Evolutionary conservation across 176 grass and related monocot species (phyloP).

Genomic region (Carex cristatella): DNA sequence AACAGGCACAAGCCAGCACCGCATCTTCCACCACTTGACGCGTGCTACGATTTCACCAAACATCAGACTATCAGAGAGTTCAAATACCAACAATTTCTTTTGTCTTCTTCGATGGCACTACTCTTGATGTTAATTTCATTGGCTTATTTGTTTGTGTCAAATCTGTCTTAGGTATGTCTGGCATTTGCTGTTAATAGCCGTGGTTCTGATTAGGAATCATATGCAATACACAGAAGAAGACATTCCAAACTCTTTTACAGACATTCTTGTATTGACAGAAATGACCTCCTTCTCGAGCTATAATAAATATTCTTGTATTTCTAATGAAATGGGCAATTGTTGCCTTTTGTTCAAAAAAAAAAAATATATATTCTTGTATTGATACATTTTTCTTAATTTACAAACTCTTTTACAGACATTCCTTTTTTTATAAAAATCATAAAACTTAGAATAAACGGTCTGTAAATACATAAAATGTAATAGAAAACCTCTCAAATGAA

Average conservation of each 20-base stretch:
- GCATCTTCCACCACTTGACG: conserved; percentile 56
- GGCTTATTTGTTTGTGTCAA: conserved; percentile 52
- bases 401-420: no score
- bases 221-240: conserved; percentile 78
- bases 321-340: no score
- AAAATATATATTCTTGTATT: no score
- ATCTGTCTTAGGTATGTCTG: conserved; percentile 52
- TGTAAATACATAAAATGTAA: no score
- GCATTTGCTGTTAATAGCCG: conserved; percentile 61
- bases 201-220: conserved; percentile 38
- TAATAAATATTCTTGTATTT: no score
- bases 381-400: no score
- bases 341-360: no score
- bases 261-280: no score
- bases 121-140: conserved; percentile 34
- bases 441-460: no score
- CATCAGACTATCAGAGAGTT: conserved; percentile 6
- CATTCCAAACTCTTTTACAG: background rate
- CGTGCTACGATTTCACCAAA: conserved; percentile 75
- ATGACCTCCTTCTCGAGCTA: no score
- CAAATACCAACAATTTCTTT: conserved; percentile 49
- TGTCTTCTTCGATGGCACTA: conserved; percentile 41
- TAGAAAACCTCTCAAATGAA: no score
- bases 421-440: no score
- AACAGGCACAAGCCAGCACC: conserved; percentile 37